phyloP scores from a whole-genome alignment of 1,284 basidiomycete genomes.

The Heterobasidion irregulare region DNA sequence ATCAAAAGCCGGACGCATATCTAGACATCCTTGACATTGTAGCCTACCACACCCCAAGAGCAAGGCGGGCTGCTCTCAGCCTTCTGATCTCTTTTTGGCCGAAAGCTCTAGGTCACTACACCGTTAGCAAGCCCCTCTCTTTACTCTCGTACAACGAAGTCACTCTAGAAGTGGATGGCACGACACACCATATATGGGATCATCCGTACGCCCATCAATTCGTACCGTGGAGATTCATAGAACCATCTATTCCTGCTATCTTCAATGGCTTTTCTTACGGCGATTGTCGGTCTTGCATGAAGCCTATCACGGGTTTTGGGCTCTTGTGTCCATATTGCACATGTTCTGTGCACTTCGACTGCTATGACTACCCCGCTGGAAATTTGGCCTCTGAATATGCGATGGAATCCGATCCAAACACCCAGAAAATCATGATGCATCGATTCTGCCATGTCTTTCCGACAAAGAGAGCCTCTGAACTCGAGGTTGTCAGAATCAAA shows the following conservation, averaged over 20 bases:
- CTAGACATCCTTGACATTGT: slow-evolving; percentile 63
- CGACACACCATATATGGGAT: slow-evolving; percentile 15
- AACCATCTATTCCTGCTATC: slow-evolving; percentile 18
- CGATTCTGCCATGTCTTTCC: slow-evolving; percentile 48
- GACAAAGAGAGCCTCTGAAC: slow-evolving; percentile 18
- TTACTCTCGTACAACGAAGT: slow-evolving; percentile 14
- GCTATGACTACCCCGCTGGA: slow-evolving; percentile 63
- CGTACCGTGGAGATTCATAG: slow-evolving; percentile 52
- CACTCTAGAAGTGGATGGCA: slow-evolving; percentile 2
- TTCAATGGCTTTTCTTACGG: slow-evolving; percentile 29
- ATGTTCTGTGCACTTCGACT: slow-evolving; percentile 61
- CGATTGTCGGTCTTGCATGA: slow-evolving; percentile 47
- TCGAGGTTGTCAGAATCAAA: slow-evolving; percentile 18
- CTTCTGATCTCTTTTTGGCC: slow-evolving; percentile 62
- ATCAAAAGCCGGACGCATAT: slow-evolving; percentile 58
- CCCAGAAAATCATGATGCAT: slow-evolving; percentile 50
- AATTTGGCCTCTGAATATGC: slow-evolving; percentile 47
- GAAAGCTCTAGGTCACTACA: slow-evolving; percentile 54
- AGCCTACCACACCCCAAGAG: slow-evolving; percentile 50
- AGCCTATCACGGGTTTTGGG: slow-evolving; percentile 48
- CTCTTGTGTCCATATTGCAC: slow-evolving; percentile 59
- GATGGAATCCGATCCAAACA: slow-evolving; percentile 30
- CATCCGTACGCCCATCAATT: slow-evolving; percentile 54
- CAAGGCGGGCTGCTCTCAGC: slow-evolving; percentile 46
- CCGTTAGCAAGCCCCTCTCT: slow-evolving; percentile 44